Base-by-base conservation (phyloP, 345 rosid genomes). In the Euphorbia lathyris region DNA sequence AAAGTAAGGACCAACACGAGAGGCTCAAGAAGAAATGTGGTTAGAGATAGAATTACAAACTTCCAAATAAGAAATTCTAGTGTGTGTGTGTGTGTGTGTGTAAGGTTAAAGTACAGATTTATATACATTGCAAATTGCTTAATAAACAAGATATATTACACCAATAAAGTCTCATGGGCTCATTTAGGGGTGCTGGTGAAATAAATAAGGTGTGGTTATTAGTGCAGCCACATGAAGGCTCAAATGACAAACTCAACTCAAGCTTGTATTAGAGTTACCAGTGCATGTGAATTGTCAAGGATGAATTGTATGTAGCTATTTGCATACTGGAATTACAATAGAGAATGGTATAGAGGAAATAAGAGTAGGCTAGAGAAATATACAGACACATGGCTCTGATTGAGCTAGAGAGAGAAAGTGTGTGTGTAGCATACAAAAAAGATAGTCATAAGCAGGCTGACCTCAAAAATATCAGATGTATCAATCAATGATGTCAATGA, bases 391-490 rank as follows among this genome's bases (percentile, higher is more conserved):
- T 34, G 38, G 38, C 38, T 34, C 38, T 34, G 38, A 34, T 34
- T 34, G 38, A 34, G 38, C 38, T 34, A 34, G 38, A 34, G 38
- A 34, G 38, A 34, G 38, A 3, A 34, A 2, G 38, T 34, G 38
- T 7, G 38, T 2, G 38, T 34, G 38, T 34, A 34, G 38, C 38
- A 34, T 34, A 34, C 13, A 42, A 65, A 63, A 65, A 50, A 26
- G 47, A 34, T 32, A 3, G 30, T 25, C 10, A 55, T 58, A 32
- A 20, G 14, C 68, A 67, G 63, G 47, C 86, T 67, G 40, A 93
- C 97, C 97, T 91, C 97, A 75, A 91, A 87, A 79, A 87, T 80
- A 61, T 94, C 96, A 71, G 92, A 87, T 50, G 84, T 80, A 67
- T 87, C 90, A 52, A 94, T 84, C 86, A 94, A 82, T 67, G 96